Base-by-base conservation (phyloP, 208 protist species). In the Acanthamoeba sp. region DNA sequence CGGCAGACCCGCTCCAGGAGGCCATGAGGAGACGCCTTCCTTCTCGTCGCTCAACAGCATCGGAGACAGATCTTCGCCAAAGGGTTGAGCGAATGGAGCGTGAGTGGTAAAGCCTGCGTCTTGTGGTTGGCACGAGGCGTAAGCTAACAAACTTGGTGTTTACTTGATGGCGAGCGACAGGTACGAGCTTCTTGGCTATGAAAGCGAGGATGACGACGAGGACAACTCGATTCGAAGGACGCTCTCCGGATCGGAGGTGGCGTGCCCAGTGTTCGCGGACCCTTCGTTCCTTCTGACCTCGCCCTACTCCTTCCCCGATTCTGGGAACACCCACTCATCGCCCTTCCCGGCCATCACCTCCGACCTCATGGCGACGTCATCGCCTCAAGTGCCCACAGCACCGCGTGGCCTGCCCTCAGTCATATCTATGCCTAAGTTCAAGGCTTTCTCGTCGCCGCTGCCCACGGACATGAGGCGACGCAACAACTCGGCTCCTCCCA, bases 51-150 rank as follows among this genome's bases (percentile, higher is more conserved):
- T 62, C 7, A 14, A 89, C 82, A 52, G 36, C 82, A 10, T 89
- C 82, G 10, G 82, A 89, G 45, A 40, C 45, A 20, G 82, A 89
- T 27, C 40, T 89, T 7, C 9, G 48, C 10, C 36, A 34, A 4
- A 9, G 82, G 3, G 82, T 89, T 5, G 42, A 89, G 82, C 45
- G 82, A 29, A 89, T 89, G 55, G 82, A 89, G 27, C 20, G 82
- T 7, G 82, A 89, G n/a, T 89, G 82, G 82, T 89, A n/a, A n/a
- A n/a, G n/a, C n/a, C n/a, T n/a, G n/a, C n/a, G n/a, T n/a, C n/a
- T n/a, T n/a, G n/a, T n/a, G n/a, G n/a, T n/a, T n/a, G n/a, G n/a
- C n/a, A n/a, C n/a, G n/a, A n/a, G n/a, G 69, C 38, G 9, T 24
- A 36, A 34, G 59, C 59, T 34, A 69, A 69, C 59, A 9, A 69